Conservation (phyloP, 2,329 filamentous ascomycete species). For the Fusarium globosum region DNA sequence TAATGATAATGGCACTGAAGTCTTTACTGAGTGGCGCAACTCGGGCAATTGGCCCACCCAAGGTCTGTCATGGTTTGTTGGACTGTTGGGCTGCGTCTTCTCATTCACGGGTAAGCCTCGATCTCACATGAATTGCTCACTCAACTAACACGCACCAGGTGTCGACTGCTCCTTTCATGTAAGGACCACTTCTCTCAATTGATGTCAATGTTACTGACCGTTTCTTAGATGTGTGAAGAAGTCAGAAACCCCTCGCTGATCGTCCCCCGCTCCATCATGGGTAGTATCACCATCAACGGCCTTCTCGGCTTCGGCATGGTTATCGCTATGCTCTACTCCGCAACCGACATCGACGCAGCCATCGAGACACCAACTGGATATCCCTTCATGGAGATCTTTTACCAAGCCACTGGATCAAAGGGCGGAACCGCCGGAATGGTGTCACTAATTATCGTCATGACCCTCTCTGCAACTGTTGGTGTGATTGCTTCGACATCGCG, state of each 20-base stretch:
- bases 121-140: fast-evolving
- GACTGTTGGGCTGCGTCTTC: slow-evolving; percentile 38
- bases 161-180: slow-evolving; percentile 43
- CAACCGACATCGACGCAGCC: slow-evolving; percentile 37
- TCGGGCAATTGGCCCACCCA: slow-evolving; percentile 36
- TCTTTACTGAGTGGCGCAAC: slow-evolving; percentile 47
- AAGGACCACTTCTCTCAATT: fast-evolving
- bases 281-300: slow-evolving; percentile 36
- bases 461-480: slow-evolving; percentile 37
- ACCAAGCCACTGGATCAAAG: slow-evolving; percentile 38
- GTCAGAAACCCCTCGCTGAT: slow-evolving; percentile 37
- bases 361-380: slow-evolving; percentile 38
- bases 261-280: slow-evolving; percentile 41
- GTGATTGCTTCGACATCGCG: slow-evolving; percentile 41
- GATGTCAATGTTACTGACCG: background rate
- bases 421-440: slow-evolving; percentile 35
- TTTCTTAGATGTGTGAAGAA: slow-evolving; percentile 38
- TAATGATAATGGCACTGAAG: slow-evolving; percentile 40
- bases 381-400: slow-evolving; percentile 41
- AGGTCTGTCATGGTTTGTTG: slow-evolving; percentile 41
- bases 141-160: slow-evolving; percentile 12
- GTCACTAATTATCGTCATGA: slow-evolving; percentile 38
- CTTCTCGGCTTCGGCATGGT: slow-evolving; percentile 38
- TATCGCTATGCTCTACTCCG: slow-evolving; percentile 41
- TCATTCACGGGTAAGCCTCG: slow-evolving; percentile 35